A percentile compares a stretch with the other conserved stretches of the same genome.
Evolutionary conservation across 768 basidiomycete genomes (phyloP).

Genomic region (Trametes punicea): DNA sequence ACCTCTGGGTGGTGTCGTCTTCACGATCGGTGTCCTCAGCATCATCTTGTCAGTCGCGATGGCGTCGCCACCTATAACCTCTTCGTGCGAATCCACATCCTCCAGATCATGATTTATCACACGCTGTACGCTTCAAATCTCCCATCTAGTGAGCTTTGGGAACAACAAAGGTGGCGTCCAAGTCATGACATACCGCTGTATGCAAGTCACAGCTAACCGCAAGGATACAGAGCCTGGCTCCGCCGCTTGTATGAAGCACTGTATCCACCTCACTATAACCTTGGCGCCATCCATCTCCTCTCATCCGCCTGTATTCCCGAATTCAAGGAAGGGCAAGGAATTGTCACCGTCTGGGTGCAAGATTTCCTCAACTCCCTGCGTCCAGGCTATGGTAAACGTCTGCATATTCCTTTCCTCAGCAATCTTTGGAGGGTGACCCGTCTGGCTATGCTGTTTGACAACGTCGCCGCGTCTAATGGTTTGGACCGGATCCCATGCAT

Average conservation of each 20-base stretch:
- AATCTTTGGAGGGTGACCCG: slow-evolving; percentile 35
- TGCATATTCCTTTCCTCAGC: slow-evolving; percentile 35
- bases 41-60: slow-evolving; percentile 34
- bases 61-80: slow-evolving; percentile 37
- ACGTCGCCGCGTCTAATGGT: slow-evolving; percentile 32
- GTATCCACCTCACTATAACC: slow-evolving; percentile 41
- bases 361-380: slow-evolving; percentile 36
- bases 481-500: slow-evolving; percentile 33
- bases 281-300: slow-evolving; percentile 43
- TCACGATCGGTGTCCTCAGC: slow-evolving; percentile 35
- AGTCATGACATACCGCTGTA: too few species aligned
- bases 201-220: too few species aligned
- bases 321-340: slow-evolving; percentile 32
- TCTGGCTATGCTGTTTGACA: slow-evolving; percentile 41
- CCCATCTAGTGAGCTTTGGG: not conserved
- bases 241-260: slow-evolving; percentile 46
- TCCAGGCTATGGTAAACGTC: not conserved
- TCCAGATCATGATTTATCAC: slow-evolving; percentile 48
- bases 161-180: slow-evolving; percentile 7
- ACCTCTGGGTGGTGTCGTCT: slow-evolving; percentile 19
- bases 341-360: slow-evolving; percentile 46
- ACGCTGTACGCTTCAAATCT: slow-evolving; percentile 21
- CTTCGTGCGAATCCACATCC: slow-evolving; percentile 44
- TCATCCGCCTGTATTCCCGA: slow-evolving; percentile 38
- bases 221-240: slow-evolving; percentile 42